Conservation (phyloP, 2,329 filamentous ascomycete genomes). For the Mycosphaerella arachidis region DNA sequence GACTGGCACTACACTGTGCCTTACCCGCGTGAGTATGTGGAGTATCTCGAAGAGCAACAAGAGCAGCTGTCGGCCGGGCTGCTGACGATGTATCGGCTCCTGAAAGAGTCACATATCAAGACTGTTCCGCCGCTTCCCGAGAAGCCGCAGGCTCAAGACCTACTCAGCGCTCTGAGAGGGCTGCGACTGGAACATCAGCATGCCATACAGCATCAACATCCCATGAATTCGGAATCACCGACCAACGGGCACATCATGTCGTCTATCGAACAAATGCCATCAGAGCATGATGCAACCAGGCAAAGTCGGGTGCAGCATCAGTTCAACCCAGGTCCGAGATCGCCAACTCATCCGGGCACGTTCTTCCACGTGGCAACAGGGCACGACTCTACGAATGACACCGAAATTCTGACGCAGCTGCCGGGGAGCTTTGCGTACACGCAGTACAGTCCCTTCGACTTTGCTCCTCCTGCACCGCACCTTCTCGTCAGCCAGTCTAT, state of each 20-base stretch:
- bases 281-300: background rate
- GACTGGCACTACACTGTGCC: conserved; percentile 23
- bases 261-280: conserved; percentile 1
- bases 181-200: conserved; percentile 9
- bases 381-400: background rate
- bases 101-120: conserved; percentile 21
- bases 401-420: background rate
- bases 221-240: background rate
- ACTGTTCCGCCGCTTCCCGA: conserved; percentile 17
- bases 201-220: background rate
- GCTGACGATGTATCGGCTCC: conserved; percentile 17
- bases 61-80: conserved; percentile 18
- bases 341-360: background rate
- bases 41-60: conserved; percentile 21
- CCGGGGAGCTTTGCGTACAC: conserved; percentile 5
- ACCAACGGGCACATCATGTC: conserved; percentile 2
- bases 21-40: conserved; percentile 21
- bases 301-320: conserved; percentile 3
- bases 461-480: background rate
- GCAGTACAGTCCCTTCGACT: conserved; percentile 3
- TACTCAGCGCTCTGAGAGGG: conserved; percentile 13
- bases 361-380: background rate
- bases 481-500: background rate
- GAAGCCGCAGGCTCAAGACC: conserved; percentile 18
- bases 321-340: conserved; percentile 1